Base-by-base conservation (phyloP, 331 rosid genomes). In the Quercus phellos region DNA sequence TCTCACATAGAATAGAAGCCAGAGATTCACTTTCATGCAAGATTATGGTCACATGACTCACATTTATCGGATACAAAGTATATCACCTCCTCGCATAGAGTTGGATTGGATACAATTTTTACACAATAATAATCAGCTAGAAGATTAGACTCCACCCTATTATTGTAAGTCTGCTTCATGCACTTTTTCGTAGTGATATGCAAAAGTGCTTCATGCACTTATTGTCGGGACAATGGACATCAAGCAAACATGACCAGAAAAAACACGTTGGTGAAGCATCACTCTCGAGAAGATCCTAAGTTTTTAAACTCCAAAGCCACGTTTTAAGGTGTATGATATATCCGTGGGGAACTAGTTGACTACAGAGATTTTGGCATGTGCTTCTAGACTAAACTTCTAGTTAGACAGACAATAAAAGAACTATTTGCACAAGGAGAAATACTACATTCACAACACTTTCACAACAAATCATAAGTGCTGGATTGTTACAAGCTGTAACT, bases 371-470 rank as follows among this genome's bases (percentile, higher is more conserved):
- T 27, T 26, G 17, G 35, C 34, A 1, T 26, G 3, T 11, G 34
- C 46, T 38, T 38, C 46, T 38, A 2, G 12, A 38, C 46, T 38
- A 38, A 38, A n/a, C 19, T 63, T 5, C 43, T 12, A 0, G 22
- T 27, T 29, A 61, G 12, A 2, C 13, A 29, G 4, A 30, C 69
- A 38, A 27, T 60, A 34, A 38, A 34, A 38, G 12, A 38, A 8
- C 46, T 1, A 38, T 38, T 7, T 38, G 46, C 12, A 0, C 10
- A 38, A 34, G 0, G 9, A 32, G 6, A 32, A 32, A 32, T 6
- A 1, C 0, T 32, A 5, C 1, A 0, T 6, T 13, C 0, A 18
- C 0, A 0, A 27, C 0, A 24, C 8, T 5, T 2, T 5, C 0
- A 12, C 1, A 12, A 60, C 0, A 26, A 60, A 14, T 60, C 0